These are phyloP conservation scores for Friedmanniomyces simplex DNA, from an alignment of 495 filamentous ascomycete species.

Conservation along the genomic window DNA sequence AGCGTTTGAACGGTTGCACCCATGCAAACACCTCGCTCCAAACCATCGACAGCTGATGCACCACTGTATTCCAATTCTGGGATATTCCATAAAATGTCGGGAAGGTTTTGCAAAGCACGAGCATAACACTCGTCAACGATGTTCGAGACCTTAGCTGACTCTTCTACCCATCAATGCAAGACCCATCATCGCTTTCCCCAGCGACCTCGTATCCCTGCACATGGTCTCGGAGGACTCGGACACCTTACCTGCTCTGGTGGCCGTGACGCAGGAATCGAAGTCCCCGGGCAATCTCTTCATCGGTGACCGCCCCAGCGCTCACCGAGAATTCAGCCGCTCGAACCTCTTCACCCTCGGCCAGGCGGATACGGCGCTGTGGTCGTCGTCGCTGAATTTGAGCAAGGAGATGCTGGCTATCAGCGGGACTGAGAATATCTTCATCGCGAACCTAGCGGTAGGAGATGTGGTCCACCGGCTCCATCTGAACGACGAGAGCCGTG, in stretches of 20 bases:
- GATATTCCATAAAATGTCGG: too few species aligned
- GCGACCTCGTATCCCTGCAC: not conserved
- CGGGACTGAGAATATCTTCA: not conserved
- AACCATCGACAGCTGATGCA: too few species aligned
- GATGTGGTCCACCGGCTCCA: not conserved
- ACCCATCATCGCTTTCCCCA: not conserved
- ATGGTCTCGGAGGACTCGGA: not conserved
- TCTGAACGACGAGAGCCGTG: not conserved
- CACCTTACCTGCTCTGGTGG: not conserved
- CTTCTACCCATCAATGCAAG: not conserved
- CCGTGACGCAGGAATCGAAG: not conserved
- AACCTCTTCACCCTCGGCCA: not conserved
- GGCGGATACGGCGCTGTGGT: not conserved
- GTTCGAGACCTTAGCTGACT: too few species aligned
- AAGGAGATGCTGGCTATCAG: not conserved
- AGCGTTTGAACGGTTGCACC: too few species aligned
- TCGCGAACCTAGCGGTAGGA: not conserved
- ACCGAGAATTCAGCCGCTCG: not conserved
- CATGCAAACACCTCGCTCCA: too few species aligned
- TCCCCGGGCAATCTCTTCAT: not conserved
- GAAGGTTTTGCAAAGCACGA: too few species aligned
- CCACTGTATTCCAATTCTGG: too few species aligned
- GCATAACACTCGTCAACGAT: too few species aligned
- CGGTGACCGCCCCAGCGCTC: not conserved
- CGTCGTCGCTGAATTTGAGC: not conserved